Base-by-base conservation (phyloP, 768 basidiomycete species). In the Melanogaster broomeanus region DNA sequence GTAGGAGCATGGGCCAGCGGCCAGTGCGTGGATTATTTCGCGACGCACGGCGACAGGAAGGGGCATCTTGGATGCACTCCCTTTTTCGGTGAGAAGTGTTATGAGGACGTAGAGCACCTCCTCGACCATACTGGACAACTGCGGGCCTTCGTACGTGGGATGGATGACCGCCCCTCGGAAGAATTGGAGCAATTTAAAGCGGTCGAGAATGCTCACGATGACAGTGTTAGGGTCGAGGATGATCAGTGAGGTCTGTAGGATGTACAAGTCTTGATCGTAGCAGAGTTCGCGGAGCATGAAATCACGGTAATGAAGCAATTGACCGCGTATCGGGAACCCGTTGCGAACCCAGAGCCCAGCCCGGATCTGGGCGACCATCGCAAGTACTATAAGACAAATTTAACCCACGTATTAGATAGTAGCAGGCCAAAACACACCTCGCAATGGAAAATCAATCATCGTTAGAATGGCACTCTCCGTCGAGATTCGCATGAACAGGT, bases 311-410 rank as follows among this genome's bases (percentile, higher is more conserved):
- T 98, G 96, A 46, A 95, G 80, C 4, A 94, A 77, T 67, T 98
- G 97, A 0, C 94, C 93, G 2, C 96, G 87, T 59, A 98, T 95
- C 15, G 89, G 89, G 62, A 94, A 91, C 4, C 97, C 97, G 60
- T 99, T 99, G 48, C 96, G 88, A 8, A 97, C 95, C 97, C 97
- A 99, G 4, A 98, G 78, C 0, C 94, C 94, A 0, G 92, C 89
- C 22, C 94, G 84, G 45, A 98, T 93, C 66, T 98, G 97, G 0
- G 95, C 93, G 40, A 96, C 86, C 86, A 95, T 93, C 2, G 87
- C 82, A 24, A 94, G 75, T 6, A 92, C 93, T 94, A 48, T 21
- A 10, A 49, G 6, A n/a, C 27, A 15, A 27, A 22, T 6, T 28
- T 52, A 19, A 40, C 47, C 49, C 38, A 33, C 10, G 10, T 30